Evolutionary conservation across 2,329 filamentous ascomycete genomes (phyloP), one percentile per base, ranked within the genome.

Genomic region (Aspergillus proliferans): DNA sequence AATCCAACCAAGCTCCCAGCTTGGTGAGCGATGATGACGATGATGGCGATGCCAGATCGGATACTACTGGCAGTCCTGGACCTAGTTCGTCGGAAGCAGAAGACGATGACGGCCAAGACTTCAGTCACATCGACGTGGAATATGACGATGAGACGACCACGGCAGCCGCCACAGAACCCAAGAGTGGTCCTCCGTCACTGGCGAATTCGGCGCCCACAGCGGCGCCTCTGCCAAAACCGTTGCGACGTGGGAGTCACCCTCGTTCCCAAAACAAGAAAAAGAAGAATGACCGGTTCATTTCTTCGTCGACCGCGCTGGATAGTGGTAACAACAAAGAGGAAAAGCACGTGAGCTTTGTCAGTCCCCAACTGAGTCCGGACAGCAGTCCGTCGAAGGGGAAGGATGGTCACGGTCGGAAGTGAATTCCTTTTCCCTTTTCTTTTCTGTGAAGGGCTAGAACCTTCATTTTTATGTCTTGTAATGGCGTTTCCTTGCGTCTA

Each of bases 1-100:
- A 84, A 45, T 86, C 85, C 65, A 88, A 88, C 67, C 87, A 87
- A 56, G 86, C 87, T 7, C 87, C 87, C 19, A 89, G 85, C 58
- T 76, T 91, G 44, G 86, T 90, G 62, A 88, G 86, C 68, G 87
- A 91, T 67, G 86, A 89, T 62, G 85, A 40, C 18, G 38, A 40
- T 40, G 38, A 40, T 10, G 88, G 86, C 60, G 86, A 87, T 57
- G 84, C 63, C 12, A 69, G 85, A 48, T 87, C 84, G 1, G 82
- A 86, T 42, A 85, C 81, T 1, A 85, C 81, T 1, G 74, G 76
- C 40, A 84, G 82, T 4, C 82, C 82, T 22, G 67, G 64, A 12
- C 67, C 72, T 1, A 68, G 66, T 43, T 73, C 73, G 4, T 76
- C 71, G 3, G 71, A 72, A 34, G 68, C 68, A 14, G 71, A 80